Base-by-base conservation (phyloP, 2,329 filamentous ascomycete genomes). In the Huntiella savannae region DNA sequence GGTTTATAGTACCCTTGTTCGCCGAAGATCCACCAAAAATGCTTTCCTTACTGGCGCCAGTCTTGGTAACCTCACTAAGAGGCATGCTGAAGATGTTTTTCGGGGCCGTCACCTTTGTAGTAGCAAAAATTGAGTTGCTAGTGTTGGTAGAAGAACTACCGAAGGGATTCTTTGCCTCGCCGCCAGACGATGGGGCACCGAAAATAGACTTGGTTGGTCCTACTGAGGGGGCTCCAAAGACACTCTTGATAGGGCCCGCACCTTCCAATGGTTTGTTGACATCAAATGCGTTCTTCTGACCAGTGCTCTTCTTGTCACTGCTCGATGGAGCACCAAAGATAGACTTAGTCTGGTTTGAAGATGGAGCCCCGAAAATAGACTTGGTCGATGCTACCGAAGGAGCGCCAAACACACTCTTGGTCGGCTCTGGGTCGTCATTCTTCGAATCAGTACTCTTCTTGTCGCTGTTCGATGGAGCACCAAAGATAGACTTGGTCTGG, bases 171-270 rank as follows among this genome's bases (percentile, higher is more conserved):
- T 34, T 34, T n/a, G 22, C 11, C 40, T 34, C 32, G 3, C 28
- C 16, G 6, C 28, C 34, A n/a, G n/a, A 16, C 15, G 38, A 40
- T 4, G 38, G 38, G 6, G 38, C 38, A 16, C 40, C 40, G 6
- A 47, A 47, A 11, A 47, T 42, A 10, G 28, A 28, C 33, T 47
- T 47, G 22, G 17, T 15, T n/a, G 12, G 4, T 16, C 40, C 40
- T 11, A 57, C 50, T 11, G 53, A 55, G 43, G 51, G 55, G 4
- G 45, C 33, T 1, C 45, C 49, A 46, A 52, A 52, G 1, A 35
- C 33, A 32, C 38, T 43, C 36, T 49, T 43, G 10, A 40, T 13
- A 13, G 74, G 71, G 12, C 66, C 63, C 22, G 22, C 8, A 10
- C 3, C 8, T 28, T 28, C 22, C 22, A 28, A 28, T 28, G 22